These are phyloP conservation scores for Cyanidioschyzon merolae DNA, from an alignment of 23 red algal species.

Conservation along the genomic window DNA sequence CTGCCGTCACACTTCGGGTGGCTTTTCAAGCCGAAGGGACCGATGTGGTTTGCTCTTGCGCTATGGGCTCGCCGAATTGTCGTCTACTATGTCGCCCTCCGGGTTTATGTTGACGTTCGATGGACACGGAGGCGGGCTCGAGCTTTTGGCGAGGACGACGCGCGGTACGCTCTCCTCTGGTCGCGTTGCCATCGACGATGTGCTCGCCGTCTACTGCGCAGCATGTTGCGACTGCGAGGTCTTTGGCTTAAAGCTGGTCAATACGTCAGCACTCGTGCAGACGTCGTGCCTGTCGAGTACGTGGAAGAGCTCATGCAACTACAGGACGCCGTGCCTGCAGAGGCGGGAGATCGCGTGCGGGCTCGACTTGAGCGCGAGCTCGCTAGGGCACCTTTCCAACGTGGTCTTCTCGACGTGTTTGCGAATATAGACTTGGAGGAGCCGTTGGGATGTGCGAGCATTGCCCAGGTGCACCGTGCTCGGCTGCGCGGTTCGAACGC, in stretches of 20 bases:
- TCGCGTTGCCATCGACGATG: conserved; percentile 1
- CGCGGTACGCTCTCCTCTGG: conserved; percentile 1
- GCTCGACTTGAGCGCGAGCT: conserved; percentile 29
- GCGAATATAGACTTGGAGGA: conserved; percentile 23
- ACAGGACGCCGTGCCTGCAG: conserved; percentile 52
- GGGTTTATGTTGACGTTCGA: conserved; percentile 11
- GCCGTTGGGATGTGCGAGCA: conserved; percentile 50
- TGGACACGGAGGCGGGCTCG: background rate
- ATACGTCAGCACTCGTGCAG: conserved; percentile 50
- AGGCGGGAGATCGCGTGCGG: conserved; percentile 20
- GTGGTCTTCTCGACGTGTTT: conserved; percentile 35
- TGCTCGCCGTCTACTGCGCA: conserved; percentile 10
- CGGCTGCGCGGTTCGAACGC: conserved; percentile 17
- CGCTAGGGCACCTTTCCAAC: background rate
- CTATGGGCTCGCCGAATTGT: conserved; percentile 10
- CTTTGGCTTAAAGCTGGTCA: conserved; percentile 73
- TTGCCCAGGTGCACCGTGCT: conserved; percentile 68
- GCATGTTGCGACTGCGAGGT: conserved; percentile 34
- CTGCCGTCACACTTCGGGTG: too few relatives aligned
- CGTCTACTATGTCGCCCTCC: conserved; percentile 26
- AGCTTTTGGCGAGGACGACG: background rate
- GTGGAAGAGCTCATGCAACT: conserved; percentile 42
- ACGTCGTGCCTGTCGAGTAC: conserved; percentile 58
- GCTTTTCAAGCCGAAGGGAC: too few relatives aligned
- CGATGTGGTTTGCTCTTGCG: background rate